phyloP scores from a whole-genome alignment of 2,329 filamentous ascomycete genomes.

The Pestalotiopsis sp. region DNA sequence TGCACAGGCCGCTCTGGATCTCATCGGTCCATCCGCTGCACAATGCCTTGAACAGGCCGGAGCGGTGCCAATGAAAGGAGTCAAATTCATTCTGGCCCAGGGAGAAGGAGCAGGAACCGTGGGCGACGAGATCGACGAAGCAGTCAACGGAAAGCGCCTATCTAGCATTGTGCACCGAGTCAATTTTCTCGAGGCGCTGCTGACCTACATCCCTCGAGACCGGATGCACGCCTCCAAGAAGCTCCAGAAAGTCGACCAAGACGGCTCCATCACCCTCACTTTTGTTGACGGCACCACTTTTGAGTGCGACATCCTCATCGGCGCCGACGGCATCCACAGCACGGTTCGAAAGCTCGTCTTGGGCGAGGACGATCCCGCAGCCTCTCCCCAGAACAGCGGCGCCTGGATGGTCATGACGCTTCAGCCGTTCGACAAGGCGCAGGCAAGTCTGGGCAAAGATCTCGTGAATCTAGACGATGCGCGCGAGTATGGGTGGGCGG shows the following conservation, averaged over 20 bases:
- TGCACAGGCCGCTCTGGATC: constrained; percentile 22
- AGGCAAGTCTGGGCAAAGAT: constrained; percentile 19
- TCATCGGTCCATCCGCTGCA: constrained; percentile 19
- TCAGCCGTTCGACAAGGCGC: constrained; percentile 21
- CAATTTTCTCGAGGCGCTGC: constrained; percentile 19
- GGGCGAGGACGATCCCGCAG: constrained; percentile 25
- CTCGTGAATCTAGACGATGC: constrained; percentile 21
- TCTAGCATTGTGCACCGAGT: constrained; percentile 22
- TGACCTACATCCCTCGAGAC: constrained; percentile 18
- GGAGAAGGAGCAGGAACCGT: constrained; percentile 15
- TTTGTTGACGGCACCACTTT: constrained; percentile 24
- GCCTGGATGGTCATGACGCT: constrained; percentile 25
- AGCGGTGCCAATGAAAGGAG: constrained; percentile 24
- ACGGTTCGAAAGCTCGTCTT: constrained; percentile 37
- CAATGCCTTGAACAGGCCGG: constrained; percentile 20
- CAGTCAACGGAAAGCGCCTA: constrained; percentile 13
- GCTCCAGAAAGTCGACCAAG: constrained; percentile 15
- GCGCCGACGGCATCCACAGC: constrained; percentile 30
- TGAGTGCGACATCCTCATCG: constrained; percentile 34
- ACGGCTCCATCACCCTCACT: constrained; percentile 15
- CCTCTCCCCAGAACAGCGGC: constrained; percentile 20
- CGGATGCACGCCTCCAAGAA: constrained; percentile 26
- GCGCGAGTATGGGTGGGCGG: constrained; percentile 26
- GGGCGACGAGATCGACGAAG: neutral
- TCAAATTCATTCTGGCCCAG: constrained; percentile 24